Base-by-base conservation (phyloP, 2,329 filamentous ascomycete genomes). In the Scedosporium apiospermum region DNA sequence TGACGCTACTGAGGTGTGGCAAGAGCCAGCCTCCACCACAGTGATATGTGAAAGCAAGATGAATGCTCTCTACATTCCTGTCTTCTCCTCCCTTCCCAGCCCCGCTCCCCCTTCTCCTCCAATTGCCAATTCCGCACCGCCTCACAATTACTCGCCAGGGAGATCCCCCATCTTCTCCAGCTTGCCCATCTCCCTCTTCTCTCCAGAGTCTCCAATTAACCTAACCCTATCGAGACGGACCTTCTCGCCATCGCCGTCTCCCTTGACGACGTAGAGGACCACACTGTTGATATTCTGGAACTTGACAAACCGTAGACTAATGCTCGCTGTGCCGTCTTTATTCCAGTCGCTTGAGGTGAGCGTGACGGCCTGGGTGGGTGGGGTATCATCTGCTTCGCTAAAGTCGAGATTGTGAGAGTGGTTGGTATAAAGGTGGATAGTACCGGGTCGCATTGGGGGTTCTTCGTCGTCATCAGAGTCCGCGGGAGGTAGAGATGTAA, bases 131-230 rank as follows among this genome's bases (percentile, higher is more conserved):
- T 6, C 27, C 26, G 10, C 58, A 23, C 42, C 14, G 7, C 18
- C 42, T 10, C 34, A n/a, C 38, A 16, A 23, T 73, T 77, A 87
- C 73, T 88, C 83, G 62, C 86, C 85, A 30, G 78, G 74, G 72
- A 90, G 88, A 68, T 96, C 89, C 14, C 88, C 91, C 71, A 97
- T 85, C 85, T 98, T 98, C 82, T 98, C 91, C 67, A 99, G 78
- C 80, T 96, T 96, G 67, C 93, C 93, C 85, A 92, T 91, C 63
- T 95, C 90, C 65, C 92, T 84, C 83, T 96, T 96, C 80, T 96
- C 88, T 14, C 95, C 93, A 16, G 86, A 84, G 75, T 98, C 93
- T 34, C 95, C 95, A 71, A 98, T 87, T 62, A 98, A 79, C 68
- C 86, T 82, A 67, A 95, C 76, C 60, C 90, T 82, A 75, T 95